Base-by-base conservation (phyloP, 2,329 filamentous ascomycete genomes). In the Penicillium aurantiogriseum region DNA sequence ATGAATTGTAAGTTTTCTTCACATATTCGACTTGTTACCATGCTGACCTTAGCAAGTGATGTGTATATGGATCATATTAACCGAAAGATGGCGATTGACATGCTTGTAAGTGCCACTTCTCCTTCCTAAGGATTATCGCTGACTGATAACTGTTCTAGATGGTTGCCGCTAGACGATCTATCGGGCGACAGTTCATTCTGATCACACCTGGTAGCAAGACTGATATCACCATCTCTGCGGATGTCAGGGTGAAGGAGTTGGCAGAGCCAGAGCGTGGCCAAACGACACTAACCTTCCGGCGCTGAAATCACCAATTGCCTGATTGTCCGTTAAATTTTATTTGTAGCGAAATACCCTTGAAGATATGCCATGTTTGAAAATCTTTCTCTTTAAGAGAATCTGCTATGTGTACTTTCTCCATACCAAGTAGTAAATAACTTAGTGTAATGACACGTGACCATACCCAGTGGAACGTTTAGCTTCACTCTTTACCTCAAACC, bases 61-160 rank as follows among this genome's bases (percentile, higher is more conserved):
- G 94, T 99, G 33, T 99, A 97, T 80, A 99, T 99, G 94, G 94
- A 99, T 76, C 91, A 89, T 65, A 91, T 97, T 58, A 99, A 99
- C 75, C 87, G 94, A 59, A 91, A 90, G 55, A 90, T 95, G 66
- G 95, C 91, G 71, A 96, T 96, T 67, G 89, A 90, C 62, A 91
- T 99, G 88, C 89, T 99, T 74, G 89, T 91, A 78, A 79, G 87
- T 82, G 11, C 35, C 42, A n/a, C 23, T 15, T 33, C 6, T 50
- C 39, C 51, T 59, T 45, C 50, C 54, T 17, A 13, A 5, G 17
- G 11, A 19, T 40, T 3, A n/a, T 40, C 31, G 51, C 44, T 60
- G 25, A 57, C 66, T 25, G 57, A 56, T 33, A n/a, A 57, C 66
- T 25, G 56, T 58, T 38, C 29, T 64, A 91, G 88, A 92, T 97